A percentile compares a stretch with the other conserved stretches of the same genome.
Evolutionary conservation across 1,284 basidiomycete species (phyloP).

Genomic region (Ustilago crameri): DNA sequence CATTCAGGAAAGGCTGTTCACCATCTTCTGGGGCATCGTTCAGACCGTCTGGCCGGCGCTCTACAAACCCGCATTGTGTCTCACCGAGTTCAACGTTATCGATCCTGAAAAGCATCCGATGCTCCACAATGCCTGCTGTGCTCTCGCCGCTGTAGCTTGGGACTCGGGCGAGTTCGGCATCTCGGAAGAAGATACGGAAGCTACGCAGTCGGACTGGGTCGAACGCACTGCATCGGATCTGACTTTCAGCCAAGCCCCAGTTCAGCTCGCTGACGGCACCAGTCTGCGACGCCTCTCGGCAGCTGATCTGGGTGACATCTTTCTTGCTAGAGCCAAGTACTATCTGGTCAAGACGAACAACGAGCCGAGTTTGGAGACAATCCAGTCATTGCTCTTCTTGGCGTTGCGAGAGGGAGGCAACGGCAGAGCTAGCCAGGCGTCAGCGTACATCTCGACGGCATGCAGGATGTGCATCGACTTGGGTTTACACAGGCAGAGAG

Average conservation of each 20-base stretch:
- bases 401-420: slow-evolving; percentile 54
- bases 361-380: slow-evolving; percentile 51
- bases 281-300: slow-evolving; percentile 26
- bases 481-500: slow-evolving; percentile 50
- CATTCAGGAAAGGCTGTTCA: slow-evolving; percentile 48
- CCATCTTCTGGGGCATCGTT: slow-evolving; percentile 50
- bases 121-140: slow-evolving; percentile 50
- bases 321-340: slow-evolving; percentile 53
- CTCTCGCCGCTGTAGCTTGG: slow-evolving; percentile 50
- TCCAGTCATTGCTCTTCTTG: slow-evolving; percentile 56
- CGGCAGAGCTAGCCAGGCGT: slow-evolving; percentile 46
- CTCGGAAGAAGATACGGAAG: slow-evolving; percentile 39
- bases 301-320: slow-evolving; percentile 45
- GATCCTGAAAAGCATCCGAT: slow-evolving; percentile 51
- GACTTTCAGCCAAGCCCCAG: slow-evolving; percentile 28
- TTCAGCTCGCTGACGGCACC: slow-evolving; percentile 23
- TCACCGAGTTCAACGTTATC: slow-evolving; percentile 35
- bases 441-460: slow-evolving; percentile 47
- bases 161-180: slow-evolving; percentile 39
- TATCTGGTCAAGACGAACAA: slow-evolving; percentile 52
- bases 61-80: slow-evolving; percentile 35
- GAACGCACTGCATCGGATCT: slow-evolving; percentile 43
- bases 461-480: slow-evolving; percentile 57
- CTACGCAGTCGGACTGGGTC: slow-evolving; percentile 39
- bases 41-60: slow-evolving; percentile 53